These are phyloP conservation scores for Anthracocystis panici-leucophaei DNA, from an alignment of 1,284 basidiomycete species.

Conservation along the genomic window DNA sequence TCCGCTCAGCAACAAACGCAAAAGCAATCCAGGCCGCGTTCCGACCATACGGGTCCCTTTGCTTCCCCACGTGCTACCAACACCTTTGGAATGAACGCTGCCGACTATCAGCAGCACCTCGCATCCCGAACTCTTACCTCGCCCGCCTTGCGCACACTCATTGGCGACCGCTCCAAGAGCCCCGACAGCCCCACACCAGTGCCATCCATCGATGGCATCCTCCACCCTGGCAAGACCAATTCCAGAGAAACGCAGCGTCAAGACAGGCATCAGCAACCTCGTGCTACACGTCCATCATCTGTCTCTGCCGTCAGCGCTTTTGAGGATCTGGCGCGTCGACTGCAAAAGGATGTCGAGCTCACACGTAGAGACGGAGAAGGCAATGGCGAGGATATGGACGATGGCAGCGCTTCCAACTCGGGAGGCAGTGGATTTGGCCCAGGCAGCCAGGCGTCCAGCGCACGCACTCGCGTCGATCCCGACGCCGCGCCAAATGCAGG, in stretches of 20 bases:
- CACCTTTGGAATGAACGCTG: conserved; percentile 45
- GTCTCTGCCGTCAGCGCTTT: conserved; percentile 40
- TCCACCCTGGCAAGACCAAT: conserved; percentile 23
- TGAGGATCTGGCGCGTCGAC: conserved; percentile 41
- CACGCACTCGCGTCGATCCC: conserved; percentile 41
- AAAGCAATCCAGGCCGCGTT: conserved; percentile 15
- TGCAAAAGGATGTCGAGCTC: conserved; percentile 47
- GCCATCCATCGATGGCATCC: conserved; percentile 42
- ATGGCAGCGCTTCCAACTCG: conserved; percentile 46
- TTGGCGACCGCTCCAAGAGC: conserved; percentile 49
- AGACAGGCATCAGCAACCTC: conserved; percentile 21
- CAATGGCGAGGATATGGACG: conserved; percentile 33
- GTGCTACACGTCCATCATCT: conserved; percentile 13
- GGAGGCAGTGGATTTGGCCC: conserved; percentile 51
- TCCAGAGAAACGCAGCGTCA: conserved; percentile 16
- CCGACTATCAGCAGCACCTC: conserved; percentile 50
- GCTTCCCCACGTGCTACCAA: conserved; percentile 39
- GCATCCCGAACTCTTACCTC: conserved; percentile 47
- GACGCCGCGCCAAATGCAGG: conserved; percentile 5
- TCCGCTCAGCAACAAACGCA: conserved; percentile 1
- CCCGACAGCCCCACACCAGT: conserved; percentile 51
- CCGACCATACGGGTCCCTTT: conserved; percentile 36
- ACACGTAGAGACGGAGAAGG: conserved; percentile 18
- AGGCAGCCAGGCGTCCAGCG: conserved; percentile 51
- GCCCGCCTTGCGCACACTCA: conserved; percentile 44